Percentiles rank a stretch among this genome's conserved stretches.
Evolutionary conservation across 805 yeast species (phyloP).

Genomic region (Candida succiphila): DNA sequence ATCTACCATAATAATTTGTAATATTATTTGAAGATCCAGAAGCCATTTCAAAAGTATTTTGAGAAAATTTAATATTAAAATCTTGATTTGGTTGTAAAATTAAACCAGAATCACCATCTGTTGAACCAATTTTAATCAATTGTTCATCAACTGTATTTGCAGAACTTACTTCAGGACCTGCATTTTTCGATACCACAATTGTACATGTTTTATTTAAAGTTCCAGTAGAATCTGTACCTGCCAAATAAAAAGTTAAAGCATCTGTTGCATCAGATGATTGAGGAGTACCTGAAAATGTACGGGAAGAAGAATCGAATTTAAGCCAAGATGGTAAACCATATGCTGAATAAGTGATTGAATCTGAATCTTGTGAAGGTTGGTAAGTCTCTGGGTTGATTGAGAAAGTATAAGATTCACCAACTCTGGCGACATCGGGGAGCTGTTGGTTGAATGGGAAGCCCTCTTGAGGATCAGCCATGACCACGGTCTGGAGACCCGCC

Average conservation of each 20-base stretch:
- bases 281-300: constrained; percentile 67
- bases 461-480: constrained; percentile 36
- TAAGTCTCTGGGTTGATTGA: constrained; percentile 66
- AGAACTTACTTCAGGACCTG: constrained; percentile 42
- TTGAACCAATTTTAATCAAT: constrained; percentile 55
- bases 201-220: constrained; percentile 39
- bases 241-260: constrained; percentile 37
- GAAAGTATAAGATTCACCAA: constrained; percentile 50
- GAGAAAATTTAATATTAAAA: constrained; percentile 57
- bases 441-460: constrained; percentile 80
- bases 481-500: too few relatives aligned
- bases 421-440: constrained; percentile 80
- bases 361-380: constrained; percentile 29
- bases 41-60: constrained; percentile 42
- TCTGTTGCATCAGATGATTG: constrained; percentile 31
- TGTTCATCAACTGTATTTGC: constrained; percentile 34
- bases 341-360: constrained; percentile 43
- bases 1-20: constrained; percentile 68
- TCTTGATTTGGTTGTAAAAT: constrained; percentile 62
- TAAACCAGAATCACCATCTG: constrained; percentile 68
- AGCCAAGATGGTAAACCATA: constrained; percentile 71
- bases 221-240: constrained; percentile 58
- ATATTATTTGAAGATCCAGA: constrained; percentile 36
- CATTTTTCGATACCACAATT: constrained; percentile 47
- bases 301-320: constrained; percentile 48